phyloP scores from a whole-genome alignment of 306 rosid genomes.

The Benincasa hispida region DNA sequence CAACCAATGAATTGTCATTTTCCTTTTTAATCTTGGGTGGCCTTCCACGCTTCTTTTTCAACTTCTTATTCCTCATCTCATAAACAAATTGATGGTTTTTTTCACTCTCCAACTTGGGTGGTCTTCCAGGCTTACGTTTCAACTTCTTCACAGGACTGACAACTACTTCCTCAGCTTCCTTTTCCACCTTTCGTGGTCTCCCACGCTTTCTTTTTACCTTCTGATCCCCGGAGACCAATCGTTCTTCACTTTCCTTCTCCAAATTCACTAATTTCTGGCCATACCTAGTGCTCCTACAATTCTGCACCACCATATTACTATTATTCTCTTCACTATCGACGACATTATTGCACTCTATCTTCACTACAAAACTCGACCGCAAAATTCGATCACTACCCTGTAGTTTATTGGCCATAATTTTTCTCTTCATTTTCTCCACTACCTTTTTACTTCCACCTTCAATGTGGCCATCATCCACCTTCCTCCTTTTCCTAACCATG shows the following conservation, averaged over 20 bases:
- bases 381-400: constrained; percentile 35
- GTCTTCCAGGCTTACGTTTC: constrained; percentile 17
- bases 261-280: constrained; percentile 21
- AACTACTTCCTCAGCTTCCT: background rate
- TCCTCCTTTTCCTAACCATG: constrained; percentile 19
- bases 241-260: constrained; percentile 9
- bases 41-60: constrained; percentile 16
- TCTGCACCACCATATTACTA: constrained; percentile 9
- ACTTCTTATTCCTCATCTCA: background rate
- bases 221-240: background rate
- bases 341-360: constrained; percentile 15
- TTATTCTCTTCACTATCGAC: constrained; percentile 17
- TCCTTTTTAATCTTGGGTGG: constrained; percentile 15
- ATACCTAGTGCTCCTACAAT: constrained; percentile 8
- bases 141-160: background rate
- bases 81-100: background rate
- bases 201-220: constrained; percentile 17
- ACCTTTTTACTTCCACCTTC: constrained; percentile 9
- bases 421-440: constrained; percentile 15
- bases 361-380: constrained; percentile 33
- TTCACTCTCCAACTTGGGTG: constrained; percentile 5
- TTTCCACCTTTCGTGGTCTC: constrained; percentile 19
- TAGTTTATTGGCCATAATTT: constrained; percentile 10
- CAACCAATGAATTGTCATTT: constrained; percentile 3
- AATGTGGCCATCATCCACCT: constrained; percentile 11